phyloP scores from a whole-genome alignment of 1,284 basidiomycete species.

The Schizopora paradoxa region DNA sequence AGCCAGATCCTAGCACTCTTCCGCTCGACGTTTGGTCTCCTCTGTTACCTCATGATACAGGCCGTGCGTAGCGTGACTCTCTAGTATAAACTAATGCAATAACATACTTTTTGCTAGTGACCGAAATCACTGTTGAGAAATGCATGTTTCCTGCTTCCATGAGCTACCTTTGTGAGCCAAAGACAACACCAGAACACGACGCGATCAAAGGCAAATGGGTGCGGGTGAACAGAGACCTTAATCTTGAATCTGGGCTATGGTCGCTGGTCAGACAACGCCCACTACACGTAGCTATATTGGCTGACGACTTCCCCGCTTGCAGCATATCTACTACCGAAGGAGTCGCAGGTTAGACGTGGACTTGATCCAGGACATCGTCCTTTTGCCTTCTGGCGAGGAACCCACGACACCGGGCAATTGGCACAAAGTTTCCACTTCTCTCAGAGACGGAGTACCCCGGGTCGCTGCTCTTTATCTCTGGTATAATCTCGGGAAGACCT shows the following conservation, averaged over 20 bases:
- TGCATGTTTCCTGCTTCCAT: constrained; percentile 65
- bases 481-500: constrained; percentile 66
- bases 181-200: constrained; percentile 66
- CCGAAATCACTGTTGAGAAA: constrained; percentile 70
- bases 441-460: constrained; percentile 51
- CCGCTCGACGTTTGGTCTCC: constrained; percentile 82
- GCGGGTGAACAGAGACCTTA: constrained; percentile 72
- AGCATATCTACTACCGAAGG: constrained; percentile 81
- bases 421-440: constrained; percentile 51
- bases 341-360: constrained; percentile 75
- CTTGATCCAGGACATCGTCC: constrained; percentile 55
- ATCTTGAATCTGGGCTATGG: constrained; percentile 58
- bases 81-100: constrained; percentile 13
- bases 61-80: constrained; percentile 46
- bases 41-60: constrained; percentile 75
- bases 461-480: constrained; percentile 58
- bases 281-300: background rate
- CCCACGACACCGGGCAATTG: constrained; percentile 47
- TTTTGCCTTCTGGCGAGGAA: constrained; percentile 47
- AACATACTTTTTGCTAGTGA: constrained; percentile 46
- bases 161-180: constrained; percentile 60
- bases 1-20: constrained; percentile 53
- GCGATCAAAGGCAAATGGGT: constrained; percentile 86
- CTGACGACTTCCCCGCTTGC: constrained; percentile 10
- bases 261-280: constrained; percentile 42